These are phyloP conservation scores for Hypoxylon sp. DNA, from an alignment of 2,329 filamentous ascomycete genomes.

Conservation along the genomic window DNA sequence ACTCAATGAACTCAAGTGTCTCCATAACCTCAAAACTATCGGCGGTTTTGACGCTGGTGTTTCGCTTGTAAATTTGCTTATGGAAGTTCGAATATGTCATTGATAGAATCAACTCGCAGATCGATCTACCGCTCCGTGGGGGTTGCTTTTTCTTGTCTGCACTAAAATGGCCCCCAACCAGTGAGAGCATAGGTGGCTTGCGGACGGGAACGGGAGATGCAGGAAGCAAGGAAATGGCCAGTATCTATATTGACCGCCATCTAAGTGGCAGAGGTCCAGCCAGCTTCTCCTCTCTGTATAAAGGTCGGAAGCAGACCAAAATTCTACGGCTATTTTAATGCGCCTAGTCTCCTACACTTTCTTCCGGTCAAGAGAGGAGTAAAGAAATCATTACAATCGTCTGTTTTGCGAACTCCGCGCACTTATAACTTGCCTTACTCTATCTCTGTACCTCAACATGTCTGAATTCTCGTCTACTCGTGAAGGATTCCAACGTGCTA, in stretches of 20 bases:
- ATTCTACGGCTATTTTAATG: not conserved
- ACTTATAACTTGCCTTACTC: constrained; percentile 6
- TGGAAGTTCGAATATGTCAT: too few relatives aligned
- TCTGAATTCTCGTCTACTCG: constrained; percentile 46
- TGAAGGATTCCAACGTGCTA: constrained; percentile 48
- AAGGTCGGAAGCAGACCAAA: not conserved
- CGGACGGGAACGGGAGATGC: not conserved
- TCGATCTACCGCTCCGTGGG: too few relatives aligned
- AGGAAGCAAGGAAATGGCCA: constrained; percentile 1
- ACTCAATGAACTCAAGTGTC: too few relatives aligned
- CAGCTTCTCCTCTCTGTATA: not conserved
- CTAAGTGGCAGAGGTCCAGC: not conserved
- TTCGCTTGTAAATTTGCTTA: too few relatives aligned
- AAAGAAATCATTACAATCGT: not conserved
- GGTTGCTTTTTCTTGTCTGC: too few relatives aligned
- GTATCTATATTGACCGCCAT: not conserved
- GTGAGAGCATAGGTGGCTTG: not conserved
- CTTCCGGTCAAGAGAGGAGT: not conserved
- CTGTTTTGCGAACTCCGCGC: not conserved
- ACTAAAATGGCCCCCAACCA: not conserved
- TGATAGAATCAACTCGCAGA: too few relatives aligned
- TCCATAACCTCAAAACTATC: too few relatives aligned
- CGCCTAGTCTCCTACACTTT: not conserved
- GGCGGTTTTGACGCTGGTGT: too few relatives aligned
- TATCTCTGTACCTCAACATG: constrained; percentile 33